Evolutionary conservation across 345 rosid genomes (phyloP).

Genomic region (Zanthoxylum bungeanum): DNA sequence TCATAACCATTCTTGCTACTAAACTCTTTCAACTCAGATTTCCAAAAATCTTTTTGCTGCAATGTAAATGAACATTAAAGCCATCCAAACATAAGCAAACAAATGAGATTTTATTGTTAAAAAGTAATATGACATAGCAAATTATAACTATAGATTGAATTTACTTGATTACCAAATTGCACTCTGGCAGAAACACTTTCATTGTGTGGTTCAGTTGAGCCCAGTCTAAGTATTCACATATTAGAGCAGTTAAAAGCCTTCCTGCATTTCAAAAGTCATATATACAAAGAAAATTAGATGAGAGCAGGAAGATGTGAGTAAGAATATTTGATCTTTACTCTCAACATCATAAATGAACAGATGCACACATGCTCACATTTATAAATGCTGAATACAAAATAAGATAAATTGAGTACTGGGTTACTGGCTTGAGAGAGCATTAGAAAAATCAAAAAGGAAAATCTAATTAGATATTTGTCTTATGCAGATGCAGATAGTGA

Average conservation of each 20-base stretch:
- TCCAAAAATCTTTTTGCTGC: constrained; percentile 92
- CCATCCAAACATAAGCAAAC: neutral
- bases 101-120: neutral
- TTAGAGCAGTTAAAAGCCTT: constrained; percentile 71
- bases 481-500: neutral
- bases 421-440: neutral
- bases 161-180: constrained; percentile 88
- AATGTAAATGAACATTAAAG: constrained; percentile 15
- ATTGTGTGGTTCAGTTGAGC: constrained; percentile 85
- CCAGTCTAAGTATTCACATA: constrained; percentile 97
- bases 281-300: neutral
- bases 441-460: neutral
- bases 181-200: constrained; percentile 89
- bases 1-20: constrained; percentile 77
- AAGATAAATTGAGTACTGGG: too few relatives aligned
- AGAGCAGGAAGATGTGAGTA: neutral
- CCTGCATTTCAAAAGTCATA: constrained; percentile 50
- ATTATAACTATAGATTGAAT: constrained; percentile 13
- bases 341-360: neutral
- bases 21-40: constrained; percentile 81
- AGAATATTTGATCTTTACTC: neutral
- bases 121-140: neutral
- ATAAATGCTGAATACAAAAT: neutral
- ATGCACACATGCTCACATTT: neutral
- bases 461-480: neutral